Percentiles rank a stretch among this genome's conserved stretches.
Evolutionary conservation across 257 asterid genomes (phyloP).

Genomic region (Dorcoceras hygrometricum): DNA sequence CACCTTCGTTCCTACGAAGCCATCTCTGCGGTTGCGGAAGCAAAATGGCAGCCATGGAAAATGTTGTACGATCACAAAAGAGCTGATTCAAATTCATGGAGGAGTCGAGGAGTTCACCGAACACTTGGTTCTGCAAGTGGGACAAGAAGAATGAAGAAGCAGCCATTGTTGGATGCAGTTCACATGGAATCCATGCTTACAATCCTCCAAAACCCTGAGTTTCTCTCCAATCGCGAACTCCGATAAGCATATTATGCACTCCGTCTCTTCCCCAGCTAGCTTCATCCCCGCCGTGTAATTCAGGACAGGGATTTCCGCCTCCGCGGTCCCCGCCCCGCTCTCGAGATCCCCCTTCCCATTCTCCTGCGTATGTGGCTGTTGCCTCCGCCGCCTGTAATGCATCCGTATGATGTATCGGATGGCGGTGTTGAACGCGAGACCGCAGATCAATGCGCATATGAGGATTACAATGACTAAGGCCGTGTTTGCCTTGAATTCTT

Average conservation of each 20-base stretch:
- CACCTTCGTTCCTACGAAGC: not conserved
- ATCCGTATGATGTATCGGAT: conserved; percentile 37
- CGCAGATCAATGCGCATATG: conserved; percentile 38
- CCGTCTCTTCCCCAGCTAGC: conserved; percentile 42
- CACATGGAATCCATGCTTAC: conserved; percentile 54
- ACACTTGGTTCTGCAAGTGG: conserved; percentile 52
- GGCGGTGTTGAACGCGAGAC: conserved; percentile 45
- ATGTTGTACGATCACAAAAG: not conserved
- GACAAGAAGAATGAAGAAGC: conserved; percentile 46
- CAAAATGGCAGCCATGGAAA: not conserved
- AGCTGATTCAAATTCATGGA: conserved; percentile 19
- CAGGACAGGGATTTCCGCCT: conserved; percentile 25
- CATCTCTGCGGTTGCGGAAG: not conserved
- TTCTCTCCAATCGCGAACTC: conserved; percentile 47
- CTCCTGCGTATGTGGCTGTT: not conserved
- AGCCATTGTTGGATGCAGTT: conserved; percentile 53
- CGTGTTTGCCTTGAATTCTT: conserved; percentile 56
- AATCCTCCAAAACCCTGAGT: conserved; percentile 44
- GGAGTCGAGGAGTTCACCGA: conserved; percentile 15
- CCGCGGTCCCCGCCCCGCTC: conserved; percentile 23
- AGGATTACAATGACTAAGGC: conserved; percentile 48
- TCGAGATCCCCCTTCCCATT: conserved; percentile 21
- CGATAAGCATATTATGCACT: conserved; percentile 55
- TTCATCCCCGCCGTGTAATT: conserved; percentile 40
- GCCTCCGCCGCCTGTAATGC: conserved; percentile 32